Evolutionary conservation across 352 stramenopile genomes (phyloP).

Genomic region (Phytopythium litorale): DNA sequence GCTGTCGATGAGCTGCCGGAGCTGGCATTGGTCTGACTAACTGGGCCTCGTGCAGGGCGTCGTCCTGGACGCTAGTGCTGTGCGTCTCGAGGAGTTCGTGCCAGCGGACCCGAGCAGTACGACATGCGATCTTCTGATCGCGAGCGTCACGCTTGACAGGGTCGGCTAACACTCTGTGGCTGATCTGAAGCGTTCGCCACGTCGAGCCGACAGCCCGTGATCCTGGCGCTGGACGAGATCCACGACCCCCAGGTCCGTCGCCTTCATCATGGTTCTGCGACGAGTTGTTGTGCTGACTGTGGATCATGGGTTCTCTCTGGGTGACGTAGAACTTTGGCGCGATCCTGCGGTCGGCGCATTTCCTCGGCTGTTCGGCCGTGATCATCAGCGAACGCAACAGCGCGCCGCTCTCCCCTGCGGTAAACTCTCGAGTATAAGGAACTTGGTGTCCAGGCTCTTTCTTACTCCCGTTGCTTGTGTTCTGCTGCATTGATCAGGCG

Average conservation of each 20-base stretch:
- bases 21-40: background rate
- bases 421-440: slow-evolving; percentile 5
- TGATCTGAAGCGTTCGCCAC: slow-evolving; percentile 24
- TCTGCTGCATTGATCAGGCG: slow-evolving; percentile 17
- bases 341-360: slow-evolving; percentile 75
- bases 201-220: slow-evolving; percentile 40
- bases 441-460: background rate
- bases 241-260: slow-evolving; percentile 61
- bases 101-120: slow-evolving; percentile 36
- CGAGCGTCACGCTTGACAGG: background rate
- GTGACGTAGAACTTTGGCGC: slow-evolving; percentile 59
- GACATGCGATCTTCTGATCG: background rate
- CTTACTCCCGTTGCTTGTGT: slow-evolving; percentile 10
- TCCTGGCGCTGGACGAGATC: slow-evolving; percentile 73
- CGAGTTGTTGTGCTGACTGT: background rate
- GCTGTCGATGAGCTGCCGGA: background rate
- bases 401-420: slow-evolving; percentile 65
- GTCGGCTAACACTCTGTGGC: background rate
- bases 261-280: background rate
- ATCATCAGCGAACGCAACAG: slow-evolving; percentile 70
- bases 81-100: slow-evolving; percentile 55
- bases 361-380: slow-evolving; percentile 63
- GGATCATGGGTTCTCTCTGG: background rate
- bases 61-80: slow-evolving; percentile 61
- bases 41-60: slow-evolving; percentile 35